Percentiles rank a stretch among this genome's conserved stretches.
Conservation (phyloP, 495 filamentous ascomycete species). For the Talaromyces stipitatus region DNA sequence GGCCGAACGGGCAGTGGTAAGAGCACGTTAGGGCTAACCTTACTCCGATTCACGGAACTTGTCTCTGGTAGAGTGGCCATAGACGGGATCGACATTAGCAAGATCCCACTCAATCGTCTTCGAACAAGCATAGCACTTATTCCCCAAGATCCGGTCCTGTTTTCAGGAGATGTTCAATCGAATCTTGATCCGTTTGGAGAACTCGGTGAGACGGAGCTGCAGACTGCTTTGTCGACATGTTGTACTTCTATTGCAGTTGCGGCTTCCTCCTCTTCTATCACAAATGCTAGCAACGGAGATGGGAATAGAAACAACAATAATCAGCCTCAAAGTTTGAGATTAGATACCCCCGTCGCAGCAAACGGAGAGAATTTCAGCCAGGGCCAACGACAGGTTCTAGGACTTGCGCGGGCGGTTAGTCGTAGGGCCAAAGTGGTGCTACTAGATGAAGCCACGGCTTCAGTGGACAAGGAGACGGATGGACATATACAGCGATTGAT, state of each 20-base stretch:
- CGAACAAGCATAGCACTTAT: conserved; percentile 51
- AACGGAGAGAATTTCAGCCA: conserved; percentile 56
- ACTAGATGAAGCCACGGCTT: conserved; percentile 90
- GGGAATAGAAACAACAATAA: conserved; percentile 12
- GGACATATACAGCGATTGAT: conserved; percentile 90
- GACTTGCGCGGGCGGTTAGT: conserved; percentile 71
- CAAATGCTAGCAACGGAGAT: conserved; percentile 16
- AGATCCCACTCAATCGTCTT: conserved; percentile 45
- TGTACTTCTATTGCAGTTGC: conserved; percentile 37
- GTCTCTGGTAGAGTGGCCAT: conserved; percentile 42
- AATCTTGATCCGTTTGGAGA: conserved; percentile 47
- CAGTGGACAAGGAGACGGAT: conserved; percentile 89
- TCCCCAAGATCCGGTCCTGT: conserved; percentile 55
- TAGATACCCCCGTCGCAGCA: conserved; percentile 39
- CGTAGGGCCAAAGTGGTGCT: conserved; percentile 89
- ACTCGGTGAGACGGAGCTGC: conserved; percentile 37
- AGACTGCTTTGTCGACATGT: conserved; percentile 28
- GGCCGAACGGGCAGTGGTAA: conserved; percentile 60
- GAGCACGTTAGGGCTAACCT: conserved; percentile 48
- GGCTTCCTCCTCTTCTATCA: neutral
- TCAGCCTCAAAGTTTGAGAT: conserved; percentile 9
- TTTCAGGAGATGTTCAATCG: conserved; percentile 46
- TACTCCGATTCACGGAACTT: conserved; percentile 46
- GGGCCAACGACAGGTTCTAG: conserved; percentile 54
- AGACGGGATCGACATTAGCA: conserved; percentile 42